Percentiles rank a stretch among this genome's conserved stretches.
Evolutionary conservation across 2,329 filamentous ascomycete species (phyloP).

Genomic region (Leptodontidium sp.): DNA sequence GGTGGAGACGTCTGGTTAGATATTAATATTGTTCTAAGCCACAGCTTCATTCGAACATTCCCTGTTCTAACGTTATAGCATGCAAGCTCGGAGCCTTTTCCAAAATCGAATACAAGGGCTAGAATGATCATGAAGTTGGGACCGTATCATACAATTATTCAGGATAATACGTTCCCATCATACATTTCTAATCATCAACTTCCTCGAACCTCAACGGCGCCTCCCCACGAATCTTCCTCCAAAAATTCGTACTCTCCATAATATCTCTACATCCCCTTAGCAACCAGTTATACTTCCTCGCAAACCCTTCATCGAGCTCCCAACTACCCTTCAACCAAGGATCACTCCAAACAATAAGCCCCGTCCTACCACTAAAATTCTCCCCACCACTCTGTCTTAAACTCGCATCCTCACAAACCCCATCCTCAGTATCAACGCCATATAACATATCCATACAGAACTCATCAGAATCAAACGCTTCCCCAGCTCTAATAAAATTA

Average conservation of each 20-base stretch:
- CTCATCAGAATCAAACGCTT: conserved; percentile 47
- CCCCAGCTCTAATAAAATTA: conserved; percentile 48
- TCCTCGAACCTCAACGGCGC: conserved; percentile 19
- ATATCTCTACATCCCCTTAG: conserved; percentile 50
- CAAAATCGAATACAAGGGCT: no score
- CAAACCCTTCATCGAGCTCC: conserved; percentile 56
- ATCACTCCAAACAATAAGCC: conserved; percentile 58
- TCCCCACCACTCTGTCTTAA: not conserved
- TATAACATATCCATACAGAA: conserved; percentile 51
- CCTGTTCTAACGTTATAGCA: no score
- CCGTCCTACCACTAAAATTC: conserved; percentile 37
- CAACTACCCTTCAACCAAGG: conserved; percentile 54
- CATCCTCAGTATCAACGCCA: conserved; percentile 27
- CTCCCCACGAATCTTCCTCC: conserved; percentile 45
- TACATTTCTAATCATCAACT: not conserved
- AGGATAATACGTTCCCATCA: not conserved
- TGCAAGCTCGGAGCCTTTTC: no score
- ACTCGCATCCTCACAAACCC: not conserved
- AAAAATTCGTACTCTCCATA: conserved; percentile 50
- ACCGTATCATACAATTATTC: no score
- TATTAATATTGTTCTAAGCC: no score
- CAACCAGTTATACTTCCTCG: conserved; percentile 55
- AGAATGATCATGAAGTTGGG: no score
- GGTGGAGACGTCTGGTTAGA: no score
- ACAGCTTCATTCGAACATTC: no score